Evolutionary conservation across 1,139 yeast species (phyloP), one percentile per base, ranked within the genome.

Genomic region (Wickerhamiella pararugosa): DNA sequence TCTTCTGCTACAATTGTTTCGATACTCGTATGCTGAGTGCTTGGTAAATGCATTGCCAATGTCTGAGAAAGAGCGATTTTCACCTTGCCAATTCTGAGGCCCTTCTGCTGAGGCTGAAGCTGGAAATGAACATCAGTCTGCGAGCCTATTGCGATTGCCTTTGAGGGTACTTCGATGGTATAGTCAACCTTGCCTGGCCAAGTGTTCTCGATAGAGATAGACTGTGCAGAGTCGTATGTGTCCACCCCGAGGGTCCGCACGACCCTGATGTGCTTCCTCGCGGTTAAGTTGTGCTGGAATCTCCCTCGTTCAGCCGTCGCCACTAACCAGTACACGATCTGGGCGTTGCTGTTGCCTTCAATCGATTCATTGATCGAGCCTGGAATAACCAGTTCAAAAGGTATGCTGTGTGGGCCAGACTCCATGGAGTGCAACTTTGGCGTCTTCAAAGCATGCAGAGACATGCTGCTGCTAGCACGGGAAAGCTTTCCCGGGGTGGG

Each of bases 151-250:
- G 97, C 94, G 32, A 84, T 73, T 0, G 97, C 95, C 56, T 82
- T 79, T 10, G 87, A 70, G 0, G 97, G 96, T 7, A 83, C 77
- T 46, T 82, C 80, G 43, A 90, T 73, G 1, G 90, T 74, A 60
- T 90, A 90, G 54, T 92, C 97, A 38, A 90, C 83, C 59, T 90
- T 90, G 39, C 75, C 67, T 2, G 98, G 97, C 99, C 99, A 92
- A 0, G 90, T 79, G 58, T 90, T 90, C 56, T 86, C 95, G 25
- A 90, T 94, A 0, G 94, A 86, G 51, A 86, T 82, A 0, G 97
- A 84, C 61, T 90, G 97, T 0, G 92, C 71, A 36, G 87, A 66
- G 55, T 92, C 98, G 1, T 83, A 73, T 0, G 94, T 75, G 60
- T 87, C 97, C 1, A 94, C 73, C 0, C 94, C 78, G 45, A 87